phyloP scores from a whole-genome alignment of 2,329 filamentous ascomycete genomes.

The Sporothrix brasiliensis region DNA sequence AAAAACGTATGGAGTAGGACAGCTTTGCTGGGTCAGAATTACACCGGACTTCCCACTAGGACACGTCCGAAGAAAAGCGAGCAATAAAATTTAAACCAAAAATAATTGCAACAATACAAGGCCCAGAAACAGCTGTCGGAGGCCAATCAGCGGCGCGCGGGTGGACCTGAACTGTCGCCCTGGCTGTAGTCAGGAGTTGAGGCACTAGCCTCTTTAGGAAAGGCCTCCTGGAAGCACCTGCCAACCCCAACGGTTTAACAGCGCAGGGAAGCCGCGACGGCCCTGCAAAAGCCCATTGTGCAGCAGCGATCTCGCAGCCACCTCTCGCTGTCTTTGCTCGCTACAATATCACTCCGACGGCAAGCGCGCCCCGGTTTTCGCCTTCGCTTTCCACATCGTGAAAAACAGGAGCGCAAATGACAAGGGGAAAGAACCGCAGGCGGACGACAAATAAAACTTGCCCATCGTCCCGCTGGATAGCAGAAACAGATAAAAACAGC shows the following conservation, averaged over 20 bases:
- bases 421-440: background rate
- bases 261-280: background rate
- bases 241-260: slow-evolving; percentile 32
- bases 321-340: slow-evolving; percentile 26
- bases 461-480: background rate
- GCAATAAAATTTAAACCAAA: slow-evolving; percentile 24
- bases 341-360: slow-evolving; percentile 32
- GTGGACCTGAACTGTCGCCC: slow-evolving; percentile 16
- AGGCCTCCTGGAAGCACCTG: slow-evolving; percentile 8
- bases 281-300: background rate
- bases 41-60: slow-evolving; percentile 30
- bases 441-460: slow-evolving; percentile 20
- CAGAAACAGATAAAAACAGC: background rate
- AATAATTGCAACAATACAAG: slow-evolving; percentile 21
- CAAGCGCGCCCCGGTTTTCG: slow-evolving; percentile 29
- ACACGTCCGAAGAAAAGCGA: slow-evolving; percentile 31
- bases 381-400: slow-evolving; percentile 16
- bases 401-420: slow-evolving; percentile 23
- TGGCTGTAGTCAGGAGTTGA: slow-evolving; percentile 16
- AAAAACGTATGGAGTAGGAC: slow-evolving; percentile 10
- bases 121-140: slow-evolving; percentile 27
- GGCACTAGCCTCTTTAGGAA: slow-evolving; percentile 26
- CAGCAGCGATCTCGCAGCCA: slow-evolving; percentile 31
- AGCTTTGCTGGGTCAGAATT: slow-evolving; percentile 5
- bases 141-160: slow-evolving; percentile 29